Percentiles rank a stretch among this genome's conserved stretches.
Conservation (phyloP, 495 filamentous ascomycete species). For the Durotheca rogersii region DNA sequence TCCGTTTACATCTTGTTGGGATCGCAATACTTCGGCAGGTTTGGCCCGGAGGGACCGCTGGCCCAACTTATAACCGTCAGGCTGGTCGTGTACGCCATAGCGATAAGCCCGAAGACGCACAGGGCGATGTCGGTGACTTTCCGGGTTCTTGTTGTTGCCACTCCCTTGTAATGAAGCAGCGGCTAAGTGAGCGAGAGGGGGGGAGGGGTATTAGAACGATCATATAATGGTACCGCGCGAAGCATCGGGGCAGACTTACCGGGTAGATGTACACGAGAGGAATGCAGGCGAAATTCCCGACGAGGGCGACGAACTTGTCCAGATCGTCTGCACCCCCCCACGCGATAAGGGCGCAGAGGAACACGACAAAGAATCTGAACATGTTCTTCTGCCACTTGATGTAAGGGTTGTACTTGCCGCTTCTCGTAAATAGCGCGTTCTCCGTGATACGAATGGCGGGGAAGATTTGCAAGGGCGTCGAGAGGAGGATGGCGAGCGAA, state of each 20-base stretch:
- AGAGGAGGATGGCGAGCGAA: constrained; percentile 88
- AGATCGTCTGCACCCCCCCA: constrained; percentile 91
- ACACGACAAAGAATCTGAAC: constrained; percentile 89
- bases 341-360: constrained; percentile 79
- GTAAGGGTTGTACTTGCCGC: constrained; percentile 90
- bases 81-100: constrained; percentile 86
- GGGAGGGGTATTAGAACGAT: constrained; percentile 14
- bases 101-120: constrained; percentile 75
- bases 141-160: constrained; percentile 64
- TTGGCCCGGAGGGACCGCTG: constrained; percentile 37
- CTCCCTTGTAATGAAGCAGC: constrained; percentile 79
- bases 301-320: constrained; percentile 94
- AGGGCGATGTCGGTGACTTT: constrained; percentile 70
- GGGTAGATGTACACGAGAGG: constrained; percentile 97
- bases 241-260: constrained; percentile 54
- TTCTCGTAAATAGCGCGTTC: constrained; percentile 65
- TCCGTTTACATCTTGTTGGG: constrained; percentile 15
- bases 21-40: constrained; percentile 53
- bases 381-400: constrained; percentile 99
- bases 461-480: constrained; percentile 93
- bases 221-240: background rate
- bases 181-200: constrained; percentile 55
- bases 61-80: constrained; percentile 86
- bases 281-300: constrained; percentile 97
- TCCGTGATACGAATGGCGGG: constrained; percentile 84